Evolutionary conservation across 495 filamentous ascomycete genomes (phyloP).

Genomic region (Podospora pseudocomata): DNA sequence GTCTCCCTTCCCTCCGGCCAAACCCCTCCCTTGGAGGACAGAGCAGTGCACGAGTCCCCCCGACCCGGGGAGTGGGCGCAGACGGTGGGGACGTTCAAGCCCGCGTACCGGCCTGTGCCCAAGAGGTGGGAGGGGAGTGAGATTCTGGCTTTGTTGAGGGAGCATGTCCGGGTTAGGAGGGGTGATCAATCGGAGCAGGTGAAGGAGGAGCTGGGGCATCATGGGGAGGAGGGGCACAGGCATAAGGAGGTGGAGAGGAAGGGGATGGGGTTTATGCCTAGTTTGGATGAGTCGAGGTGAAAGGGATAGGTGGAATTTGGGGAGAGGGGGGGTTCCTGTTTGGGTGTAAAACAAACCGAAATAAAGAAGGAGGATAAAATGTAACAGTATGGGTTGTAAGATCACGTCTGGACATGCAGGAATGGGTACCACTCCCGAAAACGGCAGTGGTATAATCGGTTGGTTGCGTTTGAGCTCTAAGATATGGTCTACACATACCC

Average conservation of each 20-base stretch:
- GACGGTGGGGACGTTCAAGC: conserved; percentile 90
- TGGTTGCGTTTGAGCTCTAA: no score
- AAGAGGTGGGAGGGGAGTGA: conserved; percentile 76
- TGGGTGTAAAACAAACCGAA: no score
- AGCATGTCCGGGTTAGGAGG: conserved; percentile 60
- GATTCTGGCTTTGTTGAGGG: conserved; percentile 69
- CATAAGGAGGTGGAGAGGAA: conserved; percentile 20
- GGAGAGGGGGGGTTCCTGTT: conserved; percentile 9
- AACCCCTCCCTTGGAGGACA: conserved; percentile 17
- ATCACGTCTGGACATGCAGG: no score
- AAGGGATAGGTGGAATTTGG: conserved; percentile 17
- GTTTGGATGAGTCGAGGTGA: conserved; percentile 24
- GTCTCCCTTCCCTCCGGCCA: conserved; percentile 43
- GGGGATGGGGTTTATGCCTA: conserved; percentile 51
- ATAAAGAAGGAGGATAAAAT: no score
- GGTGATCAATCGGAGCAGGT: conserved; percentile 1
- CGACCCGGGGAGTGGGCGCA: conserved; percentile 86
- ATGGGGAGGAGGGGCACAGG: background rate
- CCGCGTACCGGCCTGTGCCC: conserved; percentile 88
- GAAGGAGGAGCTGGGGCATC: background rate
- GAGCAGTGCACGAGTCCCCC: conserved; percentile 14
- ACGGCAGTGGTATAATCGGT: no score
- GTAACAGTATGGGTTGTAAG: no score
- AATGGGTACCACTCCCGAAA: no score
- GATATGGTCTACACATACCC: no score